These are phyloP conservation scores for Aspergillus versicolor DNA, from an alignment of 2,329 filamentous ascomycete species.

Conservation along the genomic window DNA sequence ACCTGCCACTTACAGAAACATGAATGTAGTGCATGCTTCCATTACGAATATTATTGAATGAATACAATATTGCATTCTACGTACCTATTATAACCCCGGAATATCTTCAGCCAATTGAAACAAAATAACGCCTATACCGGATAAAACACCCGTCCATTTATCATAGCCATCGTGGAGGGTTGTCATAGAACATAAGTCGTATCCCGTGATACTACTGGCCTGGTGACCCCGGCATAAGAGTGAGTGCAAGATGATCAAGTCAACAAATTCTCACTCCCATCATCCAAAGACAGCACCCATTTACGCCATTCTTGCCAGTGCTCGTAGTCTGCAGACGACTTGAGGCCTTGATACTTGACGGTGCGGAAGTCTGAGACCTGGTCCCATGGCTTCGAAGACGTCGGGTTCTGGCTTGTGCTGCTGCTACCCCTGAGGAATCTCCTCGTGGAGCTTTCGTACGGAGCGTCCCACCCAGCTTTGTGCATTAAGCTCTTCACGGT, in stretches of 20 bases:
- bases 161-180: slow-evolving; percentile 56
- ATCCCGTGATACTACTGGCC: not conserved
- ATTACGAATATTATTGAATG: too few relatives aligned
- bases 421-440: slow-evolving; percentile 35
- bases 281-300: slow-evolving; percentile 56
- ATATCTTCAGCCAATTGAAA: not conserved
- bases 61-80: not conserved
- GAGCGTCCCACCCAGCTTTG: slow-evolving; percentile 87
- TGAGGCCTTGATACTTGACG: slow-evolving; percentile 83
- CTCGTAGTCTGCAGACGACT: slow-evolving; percentile 66
- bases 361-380: slow-evolving; percentile 72
- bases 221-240: not conserved
- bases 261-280: slow-evolving; percentile 27
- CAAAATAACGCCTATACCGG: not conserved
- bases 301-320: slow-evolving; percentile 80
- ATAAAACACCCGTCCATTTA: not conserved
- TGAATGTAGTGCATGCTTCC: not conserved
- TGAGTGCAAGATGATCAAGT: not conserved
- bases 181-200: slow-evolving; percentile 58
- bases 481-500: slow-evolving; percentile 85
- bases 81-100: not conserved
- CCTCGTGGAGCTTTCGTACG: slow-evolving; percentile 37
- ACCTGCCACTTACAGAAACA: not conserved
- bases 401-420: slow-evolving; percentile 6
- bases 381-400: slow-evolving; percentile 58